Base-by-base conservation (phyloP, 768 basidiomycete genomes). In the Boletales sp. region DNA sequence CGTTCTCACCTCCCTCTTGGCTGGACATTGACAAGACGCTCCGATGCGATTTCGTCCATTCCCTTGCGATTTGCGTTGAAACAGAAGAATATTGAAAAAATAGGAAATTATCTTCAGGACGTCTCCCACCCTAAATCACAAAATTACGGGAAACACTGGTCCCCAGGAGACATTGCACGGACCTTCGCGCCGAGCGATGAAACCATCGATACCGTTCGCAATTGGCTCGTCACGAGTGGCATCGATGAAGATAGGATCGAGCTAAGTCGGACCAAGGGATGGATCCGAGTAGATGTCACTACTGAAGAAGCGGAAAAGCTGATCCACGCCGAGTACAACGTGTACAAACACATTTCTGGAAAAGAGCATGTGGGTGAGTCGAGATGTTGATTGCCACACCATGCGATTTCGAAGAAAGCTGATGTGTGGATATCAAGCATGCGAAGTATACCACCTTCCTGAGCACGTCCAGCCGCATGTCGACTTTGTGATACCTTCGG, bases 21-120 rank as follows among this genome's bases (percentile, higher is more conserved):
- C 5, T 80, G 77, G 77, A 55, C 59, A 6, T 58, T 66, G 17
- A 56, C 66, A 14, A 69, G 72, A 33, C 63, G 71, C 39, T 70
- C 71, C 33, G 62, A 68, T 8, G 52, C 71, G 14, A 57, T 66
- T 14, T 49, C 64, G 13, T 33, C 31, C 4, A 44, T 70, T 8
- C 67, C 67, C 8, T 17, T 71, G 18, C 62, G 60, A 18, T 61
- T 70, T 45, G 63, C 68, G 10, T 55, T 72, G 44, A 56, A 48
- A 13, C 71, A 71, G 51, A 55, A 41, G 10, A 67, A 70, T 57
- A 46, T 68, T 1, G 49, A 67, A 25, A 41, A 46, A 14, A 49
- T 70, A 17, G 64, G 55, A 15, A 48, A 58, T 2, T 57, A 58
- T 41, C 55, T 69, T 33, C 38, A 60, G 18, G 60, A 64, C 1